Percentiles rank a stretch among this genome's conserved stretches.
Conservation (phyloP, 2,329 filamentous ascomycete genomes). For the Hymenoscyphus scutula region DNA sequence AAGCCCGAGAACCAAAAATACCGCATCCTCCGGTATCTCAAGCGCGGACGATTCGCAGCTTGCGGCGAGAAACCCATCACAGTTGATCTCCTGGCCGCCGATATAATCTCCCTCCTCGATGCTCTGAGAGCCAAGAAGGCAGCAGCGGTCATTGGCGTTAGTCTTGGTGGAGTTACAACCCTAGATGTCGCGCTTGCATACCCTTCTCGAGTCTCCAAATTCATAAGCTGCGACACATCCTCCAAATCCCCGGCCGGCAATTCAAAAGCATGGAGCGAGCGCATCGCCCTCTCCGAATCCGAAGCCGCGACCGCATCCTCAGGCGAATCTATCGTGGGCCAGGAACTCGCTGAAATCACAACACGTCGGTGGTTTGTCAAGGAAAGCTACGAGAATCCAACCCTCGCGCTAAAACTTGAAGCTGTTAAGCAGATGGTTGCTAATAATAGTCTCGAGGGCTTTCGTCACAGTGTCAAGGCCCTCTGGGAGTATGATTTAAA, state of each 20-base stretch:
- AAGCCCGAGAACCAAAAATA: constrained; percentile 44
- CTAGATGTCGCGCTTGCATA: constrained; percentile 70
- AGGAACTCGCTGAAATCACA: constrained; percentile 66
- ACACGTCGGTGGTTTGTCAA: constrained; percentile 72
- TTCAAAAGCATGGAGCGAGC: constrained; percentile 75
- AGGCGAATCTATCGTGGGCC: constrained; percentile 57
- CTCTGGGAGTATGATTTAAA: constrained; percentile 71
- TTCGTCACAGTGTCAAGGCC: constrained; percentile 64
- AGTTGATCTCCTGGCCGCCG: constrained; percentile 61
- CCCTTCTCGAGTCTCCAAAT: constrained; percentile 55
- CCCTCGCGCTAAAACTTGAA: constrained; percentile 47
- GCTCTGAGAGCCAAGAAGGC: constrained; percentile 67
- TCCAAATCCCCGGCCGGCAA: constrained; percentile 69
- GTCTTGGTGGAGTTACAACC: constrained; percentile 75
- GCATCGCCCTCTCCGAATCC: constrained; percentile 65
- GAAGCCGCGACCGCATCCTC: constrained; percentile 42
- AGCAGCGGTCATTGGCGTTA: constrained; percentile 70
- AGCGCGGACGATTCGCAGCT: constrained; percentile 53
- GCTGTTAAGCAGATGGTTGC: constrained; percentile 68
- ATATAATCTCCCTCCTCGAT: constrained; percentile 64
- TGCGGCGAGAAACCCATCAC: constrained; percentile 28
- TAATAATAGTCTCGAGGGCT: constrained; percentile 67
- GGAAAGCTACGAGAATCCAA: constrained; percentile 53
- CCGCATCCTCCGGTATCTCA: constrained; percentile 74
- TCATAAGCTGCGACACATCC: constrained; percentile 79